phyloP scores from a whole-genome alignment of 1,284 basidiomycete species.

The Meira miltonrushii region DNA sequence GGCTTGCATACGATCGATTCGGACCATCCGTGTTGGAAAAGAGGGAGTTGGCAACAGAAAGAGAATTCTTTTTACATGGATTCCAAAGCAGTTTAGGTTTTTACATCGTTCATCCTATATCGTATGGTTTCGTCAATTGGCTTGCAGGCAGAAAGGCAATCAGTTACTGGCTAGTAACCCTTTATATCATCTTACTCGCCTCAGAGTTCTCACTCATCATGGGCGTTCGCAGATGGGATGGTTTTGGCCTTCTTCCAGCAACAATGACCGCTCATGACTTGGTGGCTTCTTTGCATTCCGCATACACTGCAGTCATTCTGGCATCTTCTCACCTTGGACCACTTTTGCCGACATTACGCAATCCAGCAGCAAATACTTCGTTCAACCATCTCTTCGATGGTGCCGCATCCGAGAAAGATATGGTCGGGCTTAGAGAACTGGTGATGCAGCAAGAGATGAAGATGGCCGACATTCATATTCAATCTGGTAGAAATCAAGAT shows the following conservation, averaged over 20 bases:
- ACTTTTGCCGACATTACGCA: slow-evolving; percentile 52
- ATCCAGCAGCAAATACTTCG: too few species aligned
- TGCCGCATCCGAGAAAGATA: too few species aligned
- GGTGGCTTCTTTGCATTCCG: slow-evolving; percentile 67
- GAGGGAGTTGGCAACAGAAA: slow-evolving; percentile 61
- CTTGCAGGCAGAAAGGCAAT: slow-evolving; percentile 41
- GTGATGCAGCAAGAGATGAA: too few species aligned
- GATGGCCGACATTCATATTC: too few species aligned
- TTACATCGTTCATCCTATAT: slow-evolving; percentile 63
- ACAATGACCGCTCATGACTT: slow-evolving; percentile 67
- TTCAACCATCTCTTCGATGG: too few species aligned
- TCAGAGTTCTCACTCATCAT: slow-evolving; percentile 44
- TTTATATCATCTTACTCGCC: slow-evolving; percentile 26
- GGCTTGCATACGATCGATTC: slow-evolving; percentile 80
- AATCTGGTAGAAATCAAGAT: too few species aligned
- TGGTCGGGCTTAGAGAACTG: too few species aligned
- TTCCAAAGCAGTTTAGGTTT: slow-evolving; percentile 65
- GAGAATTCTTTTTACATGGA: slow-evolving; percentile 69
- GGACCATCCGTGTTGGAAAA: slow-evolving; percentile 68
- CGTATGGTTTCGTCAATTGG: slow-evolving; percentile 64
- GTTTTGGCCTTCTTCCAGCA: slow-evolving; percentile 62
- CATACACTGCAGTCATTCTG: slow-evolving; percentile 67
- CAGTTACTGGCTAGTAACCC: slow-evolving; percentile 20
- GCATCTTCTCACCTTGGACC: slow-evolving; percentile 67
- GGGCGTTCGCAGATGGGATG: slow-evolving; percentile 27